Base-by-base conservation (phyloP, 768 basidiomycete species). In the Strobilomyces echinocephalus region DNA sequence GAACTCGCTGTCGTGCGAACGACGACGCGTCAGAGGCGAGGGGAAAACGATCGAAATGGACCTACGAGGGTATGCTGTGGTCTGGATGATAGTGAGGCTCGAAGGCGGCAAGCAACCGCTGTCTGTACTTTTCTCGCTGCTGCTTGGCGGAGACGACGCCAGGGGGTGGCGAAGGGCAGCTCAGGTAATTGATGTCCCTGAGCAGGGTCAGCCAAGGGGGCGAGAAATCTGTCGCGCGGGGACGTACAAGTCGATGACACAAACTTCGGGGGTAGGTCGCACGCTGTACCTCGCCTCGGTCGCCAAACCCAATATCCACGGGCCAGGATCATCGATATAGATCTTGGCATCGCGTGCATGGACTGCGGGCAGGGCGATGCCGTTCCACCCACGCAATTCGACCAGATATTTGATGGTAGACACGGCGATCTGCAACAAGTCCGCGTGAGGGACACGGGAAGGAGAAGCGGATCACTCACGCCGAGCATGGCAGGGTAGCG, bases 321-420 rank as follows among this genome's bases (percentile, higher is more conserved):
- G 95, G 33, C 95, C 95, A 40, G 95, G 92, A 68, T 98, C 94
- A 60, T 97, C 94, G 57, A 95, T 87, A 60, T 92, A 91, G 49
- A 98, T 91, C 66, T 88, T 91, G 26, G 91, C 86, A 59, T 97
- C 95, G 42, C 95, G 84, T 33, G 87, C 84, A 66, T 94, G 91
- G 33, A 92, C 88, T 2, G 90, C 79, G 34, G 85, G 75, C 40
- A 94, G 77, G 15, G 89, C 86, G 48, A 95, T 84, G 4, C 94
- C 94, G 64, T 83, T 88, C 94, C 94, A 97, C 5, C 92, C 93
- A 41, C 92, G 84, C 48, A 95, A 71, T 69, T 97, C 95, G 52
- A 95, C 90, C 46, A 97, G 80, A 65, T 95, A 95, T 68, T 86
- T 89, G 71, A 95, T 77, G 4, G 92, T 93, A 49, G 82, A 82